These are phyloP conservation scores for Ustilago bromivora DNA, from an alignment of 1,284 basidiomycete genomes.

Conservation along the genomic window DNA sequence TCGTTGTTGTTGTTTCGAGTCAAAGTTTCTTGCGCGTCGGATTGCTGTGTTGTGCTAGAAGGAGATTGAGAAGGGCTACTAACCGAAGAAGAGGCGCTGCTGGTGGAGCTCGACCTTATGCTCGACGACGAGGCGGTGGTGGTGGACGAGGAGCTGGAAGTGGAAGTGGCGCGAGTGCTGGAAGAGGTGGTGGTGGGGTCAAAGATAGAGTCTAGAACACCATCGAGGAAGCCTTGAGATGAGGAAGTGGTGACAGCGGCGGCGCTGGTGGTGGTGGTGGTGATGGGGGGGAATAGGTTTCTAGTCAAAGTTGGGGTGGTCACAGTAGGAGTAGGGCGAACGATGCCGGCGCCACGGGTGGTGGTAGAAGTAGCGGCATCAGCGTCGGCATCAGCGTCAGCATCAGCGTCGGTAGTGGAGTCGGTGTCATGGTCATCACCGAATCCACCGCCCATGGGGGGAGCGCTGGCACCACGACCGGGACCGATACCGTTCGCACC, in stretches of 20 bases:
- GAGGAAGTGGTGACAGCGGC: conserved; percentile 8
- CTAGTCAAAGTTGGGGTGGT: conserved; percentile 15
- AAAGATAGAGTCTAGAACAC: not conserved
- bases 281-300: conserved; percentile 26
- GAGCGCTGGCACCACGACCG: conserved; percentile 12
- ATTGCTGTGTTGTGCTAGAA: conserved; percentile 11
- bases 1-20: conserved; percentile 5
- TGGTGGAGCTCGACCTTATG: conserved; percentile 29
- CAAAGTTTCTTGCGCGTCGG: conserved; percentile 1
- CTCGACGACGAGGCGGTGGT: conserved; percentile 17
- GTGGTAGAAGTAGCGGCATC: conserved; percentile 17
- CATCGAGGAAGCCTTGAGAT: conserved; percentile 4
- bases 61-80: conserved; percentile 34
- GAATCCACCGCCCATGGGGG: conserved; percentile 24
- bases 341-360: conserved; percentile 16
- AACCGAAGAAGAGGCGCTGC: conserved; percentile 27
- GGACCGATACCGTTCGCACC: conserved; percentile 28
- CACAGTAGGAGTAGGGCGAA: conserved; percentile 18
- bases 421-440: not conserved
- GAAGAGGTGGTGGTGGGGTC: conserved; percentile 12
- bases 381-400: not conserved
- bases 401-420: conserved; percentile 6
- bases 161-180: conserved; percentile 15
- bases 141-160: conserved; percentile 24
- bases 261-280: conserved; percentile 9